Evolutionary conservation across 2,329 filamentous ascomycete genomes (phyloP), one percentile per base, ranked within the genome.

Genomic region (Purpureocillium takamizusanense): DNA sequence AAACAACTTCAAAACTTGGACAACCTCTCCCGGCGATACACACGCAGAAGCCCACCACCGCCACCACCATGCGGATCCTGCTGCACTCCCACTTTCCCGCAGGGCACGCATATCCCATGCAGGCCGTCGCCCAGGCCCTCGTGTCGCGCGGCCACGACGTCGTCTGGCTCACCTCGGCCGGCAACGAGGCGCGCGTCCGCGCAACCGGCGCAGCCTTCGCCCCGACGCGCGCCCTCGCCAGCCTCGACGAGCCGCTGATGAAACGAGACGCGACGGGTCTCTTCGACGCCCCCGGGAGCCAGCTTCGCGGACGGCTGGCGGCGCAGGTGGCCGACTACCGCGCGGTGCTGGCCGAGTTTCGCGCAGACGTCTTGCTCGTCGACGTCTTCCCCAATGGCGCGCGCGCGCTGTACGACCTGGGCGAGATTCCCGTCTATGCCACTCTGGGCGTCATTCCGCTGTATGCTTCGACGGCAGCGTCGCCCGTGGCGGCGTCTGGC

Each of bases 381-480:
- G 60, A 63, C 42, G 60, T 61, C n/a, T 44, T 62, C 41, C 60
- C 60, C 1, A 48, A 58, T 18, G 60, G 60, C 5, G 59, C 57
- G 1, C 53, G 51, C n/a, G 60, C 60, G 3, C 36, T 63, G 33
- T 48, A 48, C 11, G 60, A 63, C 17, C 44, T 62, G 7, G 57
- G 51, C 1, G 58, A 61, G 42, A 46, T 60, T 2, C 56, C 57
- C 0, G 45, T 42, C 0, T 65, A 61, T 39, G 61, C 59, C 3
- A 65, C 61, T 1, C 45, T 65, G 9, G 61, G 61, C 4, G 59
- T 65, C 3, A 61, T 62, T 27, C 61, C 61, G 2, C 52, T 64
- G 25, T 62, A 64, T 35, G 53, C 53, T 32, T 59, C 57, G 11
- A 40, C 41, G 15, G 45, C 48, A 42, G 41, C 43, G 6, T 54